Conservation (phyloP, 2,329 filamentous ascomycete species). For the Rhynchosporium agropyri region DNA sequence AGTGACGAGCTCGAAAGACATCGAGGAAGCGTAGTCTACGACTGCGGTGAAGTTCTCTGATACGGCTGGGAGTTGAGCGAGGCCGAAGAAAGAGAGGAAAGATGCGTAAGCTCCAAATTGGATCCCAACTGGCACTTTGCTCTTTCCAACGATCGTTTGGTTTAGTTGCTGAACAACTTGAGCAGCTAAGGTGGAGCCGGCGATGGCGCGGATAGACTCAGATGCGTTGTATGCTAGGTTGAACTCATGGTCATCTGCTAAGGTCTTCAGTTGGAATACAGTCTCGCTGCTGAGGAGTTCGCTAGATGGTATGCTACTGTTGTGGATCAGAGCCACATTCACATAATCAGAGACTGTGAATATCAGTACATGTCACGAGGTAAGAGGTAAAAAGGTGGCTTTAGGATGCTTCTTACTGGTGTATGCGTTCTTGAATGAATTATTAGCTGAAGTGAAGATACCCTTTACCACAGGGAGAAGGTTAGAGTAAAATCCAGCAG, state of each 20-base stretch:
- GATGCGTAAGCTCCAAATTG: slow-evolving; percentile 64
- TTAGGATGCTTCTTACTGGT: slow-evolving; percentile 50
- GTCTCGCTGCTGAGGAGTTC: slow-evolving; percentile 61
- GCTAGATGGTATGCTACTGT: slow-evolving; percentile 58
- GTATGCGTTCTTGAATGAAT: slow-evolving; percentile 63
- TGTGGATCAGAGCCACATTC: slow-evolving; percentile 63
- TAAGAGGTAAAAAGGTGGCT: no score
- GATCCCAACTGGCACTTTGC: slow-evolving; percentile 50
- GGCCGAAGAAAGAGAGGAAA: slow-evolving; percentile 66
- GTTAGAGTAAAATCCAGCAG: slow-evolving; percentile 61
- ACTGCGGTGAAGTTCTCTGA: slow-evolving; percentile 71
- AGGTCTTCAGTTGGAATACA: slow-evolving; percentile 65
- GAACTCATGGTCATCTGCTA: slow-evolving; percentile 81
- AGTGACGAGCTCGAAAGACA: slow-evolving; percentile 75
- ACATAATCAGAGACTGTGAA: slow-evolving; percentile 59
- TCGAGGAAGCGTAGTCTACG: slow-evolving; percentile 80
- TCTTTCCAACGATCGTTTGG: slow-evolving; percentile 52
- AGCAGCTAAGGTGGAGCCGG: slow-evolving; percentile 59
- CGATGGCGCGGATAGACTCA: slow-evolving; percentile 64
- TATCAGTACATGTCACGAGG: slow-evolving; percentile 9
- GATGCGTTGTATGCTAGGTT: slow-evolving; percentile 79
- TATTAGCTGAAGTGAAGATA: slow-evolving; percentile 50
- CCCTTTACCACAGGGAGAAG: slow-evolving; percentile 58
- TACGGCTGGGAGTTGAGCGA: slow-evolving; percentile 53
- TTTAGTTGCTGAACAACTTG: slow-evolving; percentile 56